Evolutionary conservation across 2,329 filamentous ascomycete genomes (phyloP).

Genomic region (Onygenales sp.): DNA sequence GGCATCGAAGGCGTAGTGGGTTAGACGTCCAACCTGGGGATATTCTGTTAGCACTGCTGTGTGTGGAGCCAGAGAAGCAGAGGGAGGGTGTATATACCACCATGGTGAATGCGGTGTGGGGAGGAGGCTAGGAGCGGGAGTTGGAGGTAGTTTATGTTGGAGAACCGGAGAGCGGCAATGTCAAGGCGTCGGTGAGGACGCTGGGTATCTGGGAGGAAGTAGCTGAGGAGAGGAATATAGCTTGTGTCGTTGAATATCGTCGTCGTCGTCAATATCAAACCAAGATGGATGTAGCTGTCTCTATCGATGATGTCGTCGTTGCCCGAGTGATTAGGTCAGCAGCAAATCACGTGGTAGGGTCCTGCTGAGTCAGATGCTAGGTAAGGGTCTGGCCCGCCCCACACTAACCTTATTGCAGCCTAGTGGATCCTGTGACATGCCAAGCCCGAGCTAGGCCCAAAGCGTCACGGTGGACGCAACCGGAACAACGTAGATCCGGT

Average conservation of each 20-base stretch:
- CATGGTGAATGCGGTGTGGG: conserved; percentile 21
- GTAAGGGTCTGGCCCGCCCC: background rate
- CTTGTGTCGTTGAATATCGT: too few species aligned
- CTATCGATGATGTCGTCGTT: too few species aligned
- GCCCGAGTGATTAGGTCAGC: too few species aligned
- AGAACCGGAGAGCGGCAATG: too few species aligned
- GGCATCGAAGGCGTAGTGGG: conserved; percentile 93
- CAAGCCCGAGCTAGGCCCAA: background rate
- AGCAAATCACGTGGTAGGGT: too few species aligned
- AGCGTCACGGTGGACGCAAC: background rate
- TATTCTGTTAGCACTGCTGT: conserved; percentile 49
- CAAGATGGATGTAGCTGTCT: too few species aligned
- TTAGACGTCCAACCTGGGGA: conserved; percentile 81
- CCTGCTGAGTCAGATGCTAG: background rate
- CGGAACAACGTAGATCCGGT: background rate
- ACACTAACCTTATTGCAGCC: background rate
- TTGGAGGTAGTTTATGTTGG: background rate
- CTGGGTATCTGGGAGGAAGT: too few species aligned
- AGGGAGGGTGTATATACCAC: conserved; percentile 30
- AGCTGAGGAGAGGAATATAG: too few species aligned
- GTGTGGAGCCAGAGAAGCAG: conserved; percentile 37
- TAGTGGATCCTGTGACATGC: background rate
- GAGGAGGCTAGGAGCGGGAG: background rate
- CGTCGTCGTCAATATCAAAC: too few species aligned
- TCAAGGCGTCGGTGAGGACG: too few species aligned